Conservation (phyloP, 306 rosid genomes). For the Hippophae gyantsensis region DNA sequence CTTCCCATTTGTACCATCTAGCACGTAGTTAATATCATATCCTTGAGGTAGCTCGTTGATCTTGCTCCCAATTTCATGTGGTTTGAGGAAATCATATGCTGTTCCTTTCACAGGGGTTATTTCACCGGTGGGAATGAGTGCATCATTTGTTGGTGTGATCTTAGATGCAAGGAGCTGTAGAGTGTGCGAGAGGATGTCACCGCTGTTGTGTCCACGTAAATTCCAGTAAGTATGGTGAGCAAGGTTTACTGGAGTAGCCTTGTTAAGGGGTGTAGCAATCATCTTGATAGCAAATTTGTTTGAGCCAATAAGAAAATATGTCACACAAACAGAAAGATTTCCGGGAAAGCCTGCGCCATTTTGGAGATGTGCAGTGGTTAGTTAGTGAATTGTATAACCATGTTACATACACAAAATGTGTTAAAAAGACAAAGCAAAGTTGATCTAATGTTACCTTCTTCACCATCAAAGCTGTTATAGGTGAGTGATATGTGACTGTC, state of each 20-base stretch:
- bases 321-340: conserved; percentile 36
- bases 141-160: conserved; percentile 43
- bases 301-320: conserved; percentile 35
- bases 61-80: conserved; percentile 30
- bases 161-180: conserved; percentile 41
- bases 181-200: conserved; percentile 44
- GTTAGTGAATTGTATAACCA: neutral
- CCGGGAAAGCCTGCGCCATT: conserved; percentile 62
- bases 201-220: conserved; percentile 50
- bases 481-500: conserved; percentile 43
- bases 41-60: conserved; percentile 34
- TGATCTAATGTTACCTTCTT: conserved; percentile 33
- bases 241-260: conserved; percentile 57
- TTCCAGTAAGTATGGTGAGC: conserved; percentile 77
- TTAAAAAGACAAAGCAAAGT: neutral
- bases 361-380: neutral
- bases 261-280: conserved; percentile 38
- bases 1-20: conserved; percentile 13
- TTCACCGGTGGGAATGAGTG: conserved; percentile 53
- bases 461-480: conserved; percentile 43
- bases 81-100: conserved; percentile 44
- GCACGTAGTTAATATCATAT: conserved; percentile 57
- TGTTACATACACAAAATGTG: neutral
- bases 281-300: conserved; percentile 40
- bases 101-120: conserved; percentile 28